Base-by-base conservation (phyloP, 495 filamentous ascomycete genomes). In the Amniculicola lignicola region DNA sequence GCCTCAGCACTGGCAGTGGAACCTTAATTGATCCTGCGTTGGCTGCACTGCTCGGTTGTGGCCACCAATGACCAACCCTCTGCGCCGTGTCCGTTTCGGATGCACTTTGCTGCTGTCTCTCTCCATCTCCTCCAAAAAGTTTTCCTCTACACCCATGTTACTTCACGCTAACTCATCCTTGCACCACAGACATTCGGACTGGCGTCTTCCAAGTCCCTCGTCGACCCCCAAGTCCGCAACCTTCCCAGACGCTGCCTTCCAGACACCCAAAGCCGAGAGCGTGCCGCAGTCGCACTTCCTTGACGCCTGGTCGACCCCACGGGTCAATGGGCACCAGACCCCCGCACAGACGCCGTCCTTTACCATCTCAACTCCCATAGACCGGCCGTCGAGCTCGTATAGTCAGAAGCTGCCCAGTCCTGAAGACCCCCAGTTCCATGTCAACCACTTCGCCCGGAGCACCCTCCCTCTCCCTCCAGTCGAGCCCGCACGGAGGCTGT, bases 361-460 rank as follows among this genome's bases (percentile, higher is more conserved):
- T 40, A 15, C 46, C 19, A 42, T 54, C 3, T 61, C 63, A 27
- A 70, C 68, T 0, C 54, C 64, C 15, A 33, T 67, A 36, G 58
- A 66, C 4, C 46, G 56, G 45, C 61, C 59, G 11, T 61, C 61
- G 10, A 59, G 25, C 19, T 66, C 67, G n/a, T 58, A 60, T 22
- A 59, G 49, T 29, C 59, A 54, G 24, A 55, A 45, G 11, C 35
- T 46, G 14, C 54, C 29, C 9, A 62, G 28, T 2, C 64, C 61
- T 7, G 58, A 67, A 38, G 66, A 69, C 41, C 66, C 66, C 6
- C 49, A 55, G 50, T 69, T 69, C 56, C 79, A 82, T 79, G 75
- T 74, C 55, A 82, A 80, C 62, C 79, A 80, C 66, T 72, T 78
- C 59, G 78, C 79, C n/a, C 73, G 76, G 38, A 74, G 75, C 55